These are phyloP conservation scores for Neltuma alba DNA, from an alignment of 306 rosid species.

Conservation along the genomic window DNA sequence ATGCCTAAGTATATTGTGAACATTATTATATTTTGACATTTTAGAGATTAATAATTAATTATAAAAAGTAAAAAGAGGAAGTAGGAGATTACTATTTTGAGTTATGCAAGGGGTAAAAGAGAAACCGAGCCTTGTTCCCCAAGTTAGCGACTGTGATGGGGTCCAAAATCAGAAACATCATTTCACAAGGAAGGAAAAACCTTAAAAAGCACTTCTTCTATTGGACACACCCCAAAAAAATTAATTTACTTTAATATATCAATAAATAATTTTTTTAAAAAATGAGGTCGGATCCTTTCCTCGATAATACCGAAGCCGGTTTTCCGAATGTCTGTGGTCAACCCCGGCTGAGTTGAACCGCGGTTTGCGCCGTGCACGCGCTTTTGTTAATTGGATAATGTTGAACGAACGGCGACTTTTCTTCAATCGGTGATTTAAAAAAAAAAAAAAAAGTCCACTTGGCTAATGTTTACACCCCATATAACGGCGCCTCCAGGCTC, in stretches of 20 bases:
- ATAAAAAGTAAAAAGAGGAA: too few relatives aligned
- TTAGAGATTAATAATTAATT: too few relatives aligned
- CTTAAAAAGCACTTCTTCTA: neutral
- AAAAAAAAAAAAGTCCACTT: neutral
- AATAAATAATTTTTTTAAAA: too few relatives aligned
- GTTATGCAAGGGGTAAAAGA: too few relatives aligned
- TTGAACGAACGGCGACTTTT: neutral
- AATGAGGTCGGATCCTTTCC: neutral
- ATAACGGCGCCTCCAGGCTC: neutral
- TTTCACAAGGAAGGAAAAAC: neutral
- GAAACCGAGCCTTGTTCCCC: neutral
- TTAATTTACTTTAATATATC: too few relatives aligned
- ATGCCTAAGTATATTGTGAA: neutral
- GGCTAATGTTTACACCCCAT: neutral
- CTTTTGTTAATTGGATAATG: neutral
- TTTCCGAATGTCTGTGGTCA: constrained; percentile 1
- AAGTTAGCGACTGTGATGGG: neutral
- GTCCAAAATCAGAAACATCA: neutral
- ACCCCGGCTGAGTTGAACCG: neutral
- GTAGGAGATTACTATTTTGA: too few relatives aligned
- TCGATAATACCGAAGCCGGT: neutral
- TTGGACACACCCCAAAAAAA: neutral
- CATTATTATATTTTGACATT: too few relatives aligned
- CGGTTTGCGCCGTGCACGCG: neutral
- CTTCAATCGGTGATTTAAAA: neutral